Evolutionary conservation across 371 early-diverging fungal genomes (phyloP).

Genomic region (Nematocida sp.): DNA sequence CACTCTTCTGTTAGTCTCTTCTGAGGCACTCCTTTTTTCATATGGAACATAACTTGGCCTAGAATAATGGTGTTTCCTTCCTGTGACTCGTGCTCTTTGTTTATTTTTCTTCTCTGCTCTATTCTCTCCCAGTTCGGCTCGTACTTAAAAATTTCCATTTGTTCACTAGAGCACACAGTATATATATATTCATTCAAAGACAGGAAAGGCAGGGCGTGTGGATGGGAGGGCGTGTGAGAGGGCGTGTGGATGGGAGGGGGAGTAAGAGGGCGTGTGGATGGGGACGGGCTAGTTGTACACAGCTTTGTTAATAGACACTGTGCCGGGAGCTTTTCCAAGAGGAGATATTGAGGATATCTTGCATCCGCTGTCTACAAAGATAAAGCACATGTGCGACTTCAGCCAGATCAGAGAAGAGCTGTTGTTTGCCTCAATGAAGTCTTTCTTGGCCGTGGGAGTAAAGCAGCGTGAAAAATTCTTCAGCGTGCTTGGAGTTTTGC

Average conservation of each 20-base stretch:
- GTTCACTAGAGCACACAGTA: not conserved
- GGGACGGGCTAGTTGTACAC: too few species aligned
- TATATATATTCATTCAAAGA: not conserved
- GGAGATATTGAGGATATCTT: not conserved
- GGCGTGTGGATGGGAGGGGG: not conserved
- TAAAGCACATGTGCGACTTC: conserved; percentile 22
- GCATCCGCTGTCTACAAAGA: conserved; percentile 19
- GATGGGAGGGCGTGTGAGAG: not conserved
- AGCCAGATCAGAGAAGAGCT: conserved; percentile 39
- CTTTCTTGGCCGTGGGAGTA: not conserved
- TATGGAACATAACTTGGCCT: not conserved
- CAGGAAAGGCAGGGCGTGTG: not conserved
- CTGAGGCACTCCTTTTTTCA: not conserved
- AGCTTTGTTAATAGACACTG: not conserved
- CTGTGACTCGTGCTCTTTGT: not conserved
- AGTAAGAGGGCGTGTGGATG: not conserved
- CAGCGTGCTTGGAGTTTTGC: not conserved
- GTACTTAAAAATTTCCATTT: conserved; percentile 48
- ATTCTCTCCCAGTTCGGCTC: conserved; percentile 32
- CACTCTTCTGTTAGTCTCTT: not conserved
- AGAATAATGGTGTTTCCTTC: not conserved
- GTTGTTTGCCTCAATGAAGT: not conserved
- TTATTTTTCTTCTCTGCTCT: conserved; percentile 22
- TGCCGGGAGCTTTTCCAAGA: conserved; percentile 45
- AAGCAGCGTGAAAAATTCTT: not conserved